phyloP scores from a whole-genome alignment of 768 basidiomycete species.

The Leucosporidium yakuticum region DNA sequence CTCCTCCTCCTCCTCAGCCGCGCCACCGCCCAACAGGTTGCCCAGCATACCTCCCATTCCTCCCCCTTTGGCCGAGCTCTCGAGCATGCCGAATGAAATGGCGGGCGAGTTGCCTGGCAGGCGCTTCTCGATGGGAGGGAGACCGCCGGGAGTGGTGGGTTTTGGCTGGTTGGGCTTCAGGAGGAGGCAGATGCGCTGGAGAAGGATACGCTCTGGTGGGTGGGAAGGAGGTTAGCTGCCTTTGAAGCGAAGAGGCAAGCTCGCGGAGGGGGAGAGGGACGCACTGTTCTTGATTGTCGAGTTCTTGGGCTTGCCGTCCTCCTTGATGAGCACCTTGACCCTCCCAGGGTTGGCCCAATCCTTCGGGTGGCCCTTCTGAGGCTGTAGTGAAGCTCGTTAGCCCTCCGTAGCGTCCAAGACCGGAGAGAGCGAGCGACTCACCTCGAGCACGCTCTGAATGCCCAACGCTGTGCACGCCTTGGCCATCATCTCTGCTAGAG shows the following conservation, averaged over 20 bases:
- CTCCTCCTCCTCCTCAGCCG: slow-evolving; percentile 18
- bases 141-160: slow-evolving; percentile 16
- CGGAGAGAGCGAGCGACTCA: slow-evolving; percentile 41
- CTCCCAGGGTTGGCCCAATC: slow-evolving; percentile 99
- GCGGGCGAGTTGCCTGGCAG: slow-evolving; percentile 37
- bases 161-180: slow-evolving; percentile 25
- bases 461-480: slow-evolving; percentile 72
- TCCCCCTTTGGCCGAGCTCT: slow-evolving; percentile 28
- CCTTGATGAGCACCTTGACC: slow-evolving; percentile 65
- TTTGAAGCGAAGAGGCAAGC: not conserved
- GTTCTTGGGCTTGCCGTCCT: slow-evolving; percentile 42
- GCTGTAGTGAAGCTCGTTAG: slow-evolving; percentile 36
- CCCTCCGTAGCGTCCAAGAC: not conserved
- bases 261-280: slow-evolving; percentile 16
- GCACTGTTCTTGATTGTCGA: slow-evolving; percentile 45
- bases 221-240: not conserved
- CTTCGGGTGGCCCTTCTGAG: slow-evolving; percentile 76
- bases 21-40: slow-evolving; percentile 28
- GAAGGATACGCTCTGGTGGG: slow-evolving; percentile 30
- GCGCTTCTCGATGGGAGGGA: slow-evolving; percentile 37
- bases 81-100: slow-evolving; percentile 35
- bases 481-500: slow-evolving; percentile 84
- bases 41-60: slow-evolving; percentile 35
- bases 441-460: slow-evolving; percentile 76
- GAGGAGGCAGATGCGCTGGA: slow-evolving; percentile 20